phyloP scores from a whole-genome alignment of 2,329 filamentous ascomycete genomes.

The Phialophora verrucosa region DNA sequence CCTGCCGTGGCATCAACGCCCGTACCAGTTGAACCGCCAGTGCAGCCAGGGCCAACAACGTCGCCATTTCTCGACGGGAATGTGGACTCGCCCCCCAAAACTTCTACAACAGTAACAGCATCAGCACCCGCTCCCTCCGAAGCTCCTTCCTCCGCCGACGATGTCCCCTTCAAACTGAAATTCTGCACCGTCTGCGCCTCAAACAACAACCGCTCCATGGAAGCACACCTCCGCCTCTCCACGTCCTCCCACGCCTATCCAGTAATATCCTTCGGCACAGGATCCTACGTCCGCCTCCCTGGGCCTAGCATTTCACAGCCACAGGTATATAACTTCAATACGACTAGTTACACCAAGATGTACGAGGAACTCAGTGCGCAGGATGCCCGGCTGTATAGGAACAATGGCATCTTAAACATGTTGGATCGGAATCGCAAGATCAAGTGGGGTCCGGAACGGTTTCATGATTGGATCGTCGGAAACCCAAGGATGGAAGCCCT shows the following conservation, averaged over 20 bases:
- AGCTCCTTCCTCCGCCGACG: constrained; percentile 26
- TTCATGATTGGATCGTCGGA: constrained; percentile 96
- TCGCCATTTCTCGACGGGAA: constrained; percentile 31
- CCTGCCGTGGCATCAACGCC: constrained; percentile 23
- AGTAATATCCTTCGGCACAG: constrained; percentile 97
- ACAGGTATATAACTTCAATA: constrained; percentile 98
- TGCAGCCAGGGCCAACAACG: constrained; percentile 2
- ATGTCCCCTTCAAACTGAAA: constrained; percentile 78
- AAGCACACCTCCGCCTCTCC: constrained; percentile 93
- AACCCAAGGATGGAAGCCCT: constrained; percentile 78
- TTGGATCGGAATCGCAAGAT: constrained; percentile 86
- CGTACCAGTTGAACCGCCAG: constrained; percentile 18
- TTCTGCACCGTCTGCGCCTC: constrained; percentile 99
- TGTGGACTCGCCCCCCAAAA: constrained; percentile 20
- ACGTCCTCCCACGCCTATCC: constrained; percentile 82
- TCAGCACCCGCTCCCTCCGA: constrained; percentile 30
- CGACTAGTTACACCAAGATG: constrained; percentile 92
- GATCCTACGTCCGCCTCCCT: constrained; percentile 89
- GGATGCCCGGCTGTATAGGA: constrained; percentile 83
- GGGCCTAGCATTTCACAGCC: constrained; percentile 90
- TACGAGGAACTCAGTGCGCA: constrained; percentile 88
- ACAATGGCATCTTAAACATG: constrained; percentile 96
- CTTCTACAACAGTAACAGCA: constrained; percentile 27
- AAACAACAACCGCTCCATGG: constrained; percentile 99
- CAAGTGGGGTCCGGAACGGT: constrained; percentile 94